These are phyloP conservation scores for Elongisporangium senticosum DNA, from an alignment of 352 stramenopile genomes.

Conservation along the genomic window DNA sequence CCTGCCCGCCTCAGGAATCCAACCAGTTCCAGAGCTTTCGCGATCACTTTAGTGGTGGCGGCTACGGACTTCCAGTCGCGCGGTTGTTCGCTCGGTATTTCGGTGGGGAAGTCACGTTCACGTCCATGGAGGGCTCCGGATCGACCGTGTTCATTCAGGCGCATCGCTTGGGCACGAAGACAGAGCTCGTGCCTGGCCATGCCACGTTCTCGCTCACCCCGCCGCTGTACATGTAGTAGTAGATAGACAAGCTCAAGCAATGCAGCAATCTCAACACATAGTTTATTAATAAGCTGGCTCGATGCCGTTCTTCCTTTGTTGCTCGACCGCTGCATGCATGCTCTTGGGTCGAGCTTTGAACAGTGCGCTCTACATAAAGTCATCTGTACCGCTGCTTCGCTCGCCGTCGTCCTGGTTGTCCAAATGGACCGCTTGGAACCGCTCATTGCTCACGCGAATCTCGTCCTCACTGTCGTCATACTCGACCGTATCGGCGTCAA, in stretches of 20 bases:
- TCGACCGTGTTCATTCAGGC: constrained; percentile 90
- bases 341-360: background rate
- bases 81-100: constrained; percentile 97
- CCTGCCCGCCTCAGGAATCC: constrained; percentile 44
- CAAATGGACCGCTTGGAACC: constrained; percentile 84
- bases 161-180: constrained; percentile 66
- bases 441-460: constrained; percentile 87
- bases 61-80: constrained; percentile 92
- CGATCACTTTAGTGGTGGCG: constrained; percentile 90
- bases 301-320: background rate
- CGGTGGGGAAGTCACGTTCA: constrained; percentile 97
- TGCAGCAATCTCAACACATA: background rate
- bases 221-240: background rate
- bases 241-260: background rate
- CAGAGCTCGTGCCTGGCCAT: constrained; percentile 69
- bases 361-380: constrained; percentile 55
- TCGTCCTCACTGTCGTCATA: constrained; percentile 89
- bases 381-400: constrained; percentile 51
- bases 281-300: background rate
- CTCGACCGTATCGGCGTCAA: constrained; percentile 80
- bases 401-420: constrained; percentile 75
- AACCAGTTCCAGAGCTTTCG: constrained; percentile 75
- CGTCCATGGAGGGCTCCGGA: constrained; percentile 97
- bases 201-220: constrained; percentile 3
- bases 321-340: background rate